phyloP scores from a whole-genome alignment of 208 protist species.

The Naegleria fowleri region DNA sequence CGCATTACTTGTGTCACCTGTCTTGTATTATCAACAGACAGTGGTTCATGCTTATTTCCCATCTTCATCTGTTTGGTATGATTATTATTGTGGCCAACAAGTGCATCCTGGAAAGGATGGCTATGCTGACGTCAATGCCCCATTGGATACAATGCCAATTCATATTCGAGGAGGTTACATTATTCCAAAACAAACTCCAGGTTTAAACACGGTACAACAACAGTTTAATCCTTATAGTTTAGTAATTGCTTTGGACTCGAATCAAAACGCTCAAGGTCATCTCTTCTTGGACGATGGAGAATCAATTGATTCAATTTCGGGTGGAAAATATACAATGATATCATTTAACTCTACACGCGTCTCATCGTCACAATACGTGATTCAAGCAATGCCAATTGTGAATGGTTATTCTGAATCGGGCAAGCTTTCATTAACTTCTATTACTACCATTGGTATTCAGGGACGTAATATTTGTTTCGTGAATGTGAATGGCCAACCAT shows the following conservation, averaged over 20 bases:
- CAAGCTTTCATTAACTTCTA: not conserved
- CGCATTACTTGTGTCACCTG: slow-evolving; percentile 45
- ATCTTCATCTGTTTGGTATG: slow-evolving; percentile 52
- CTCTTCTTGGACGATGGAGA: slow-evolving; percentile 57
- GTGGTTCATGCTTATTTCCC: slow-evolving; percentile 58
- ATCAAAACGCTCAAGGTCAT: slow-evolving; percentile 35
- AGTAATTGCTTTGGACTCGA: slow-evolving; percentile 45
- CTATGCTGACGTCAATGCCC: not conserved
- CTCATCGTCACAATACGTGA: not conserved
- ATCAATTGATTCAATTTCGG: not conserved
- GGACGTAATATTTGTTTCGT: not conserved
- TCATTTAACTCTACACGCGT: not conserved
- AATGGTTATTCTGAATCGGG: not conserved
- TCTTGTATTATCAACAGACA: slow-evolving; percentile 38
- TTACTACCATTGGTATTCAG: not conserved
- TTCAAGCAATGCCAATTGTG: not conserved
- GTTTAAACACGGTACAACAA: slow-evolving; percentile 13
- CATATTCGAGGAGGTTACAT: slow-evolving; percentile 54
- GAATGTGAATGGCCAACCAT: not conserved
- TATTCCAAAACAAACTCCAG: slow-evolving; percentile 46
- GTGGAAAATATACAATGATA: not conserved
- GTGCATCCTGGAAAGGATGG: not conserved
- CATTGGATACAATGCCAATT: slow-evolving; percentile 42
- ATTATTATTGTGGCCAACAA: slow-evolving; percentile 44
- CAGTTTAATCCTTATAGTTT: slow-evolving; percentile 40